A percentile compares a stretch with the other conserved stretches of the same genome.
phyloP scores from a whole-genome alignment of 1,139 yeast genomes.

The Protomyces arabidopsidicola region DNA sequence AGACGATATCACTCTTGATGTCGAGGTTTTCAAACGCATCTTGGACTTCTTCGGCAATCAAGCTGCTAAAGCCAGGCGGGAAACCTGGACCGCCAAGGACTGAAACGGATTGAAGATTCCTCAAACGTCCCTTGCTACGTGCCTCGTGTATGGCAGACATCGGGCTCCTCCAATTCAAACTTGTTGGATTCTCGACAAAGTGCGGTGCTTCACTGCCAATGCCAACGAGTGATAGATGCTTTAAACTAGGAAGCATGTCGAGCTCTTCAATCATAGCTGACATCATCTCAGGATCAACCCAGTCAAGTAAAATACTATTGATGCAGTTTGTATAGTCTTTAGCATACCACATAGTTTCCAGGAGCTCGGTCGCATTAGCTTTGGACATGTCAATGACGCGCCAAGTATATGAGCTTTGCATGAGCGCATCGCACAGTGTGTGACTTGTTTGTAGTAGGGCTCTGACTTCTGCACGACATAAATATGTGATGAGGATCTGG shows the following conservation, averaged over 20 bases:
- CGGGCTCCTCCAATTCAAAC: background rate
- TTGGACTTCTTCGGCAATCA: background rate
- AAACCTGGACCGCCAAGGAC: background rate
- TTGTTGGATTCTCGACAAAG: background rate
- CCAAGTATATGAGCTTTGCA: background rate
- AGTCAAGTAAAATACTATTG: background rate
- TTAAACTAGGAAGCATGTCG: background rate
- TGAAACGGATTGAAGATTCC: background rate
- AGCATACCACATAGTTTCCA: background rate
- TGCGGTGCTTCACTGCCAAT: background rate
- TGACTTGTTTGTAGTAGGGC: background rate
- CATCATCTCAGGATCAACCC: background rate
- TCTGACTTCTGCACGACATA: background rate
- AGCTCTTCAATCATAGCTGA: background rate
- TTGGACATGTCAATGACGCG: background rate
- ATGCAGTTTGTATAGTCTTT: background rate
- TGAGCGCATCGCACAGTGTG: background rate
- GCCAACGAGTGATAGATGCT: background rate
- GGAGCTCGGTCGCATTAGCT: background rate
- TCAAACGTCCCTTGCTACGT: background rate
- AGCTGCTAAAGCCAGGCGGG: background rate
- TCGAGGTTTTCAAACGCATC: background rate
- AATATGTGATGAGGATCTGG: background rate
- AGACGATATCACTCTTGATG: background rate
- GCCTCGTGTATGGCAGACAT: background rate